phyloP scores from a whole-genome alignment of 768 basidiomycete species.

The Rhodotorula toruloides region DNA sequence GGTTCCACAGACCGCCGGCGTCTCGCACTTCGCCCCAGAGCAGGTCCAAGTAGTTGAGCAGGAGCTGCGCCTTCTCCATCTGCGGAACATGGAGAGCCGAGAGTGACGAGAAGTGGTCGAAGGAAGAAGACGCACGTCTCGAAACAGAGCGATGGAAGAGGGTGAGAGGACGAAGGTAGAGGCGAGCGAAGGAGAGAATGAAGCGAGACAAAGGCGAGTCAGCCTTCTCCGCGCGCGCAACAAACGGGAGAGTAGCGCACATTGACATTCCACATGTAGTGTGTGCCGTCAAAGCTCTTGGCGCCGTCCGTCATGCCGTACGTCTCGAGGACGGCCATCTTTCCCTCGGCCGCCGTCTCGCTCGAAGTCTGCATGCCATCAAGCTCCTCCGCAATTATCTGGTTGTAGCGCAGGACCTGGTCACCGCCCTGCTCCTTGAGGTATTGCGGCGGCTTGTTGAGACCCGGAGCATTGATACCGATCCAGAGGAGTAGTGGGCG shows the following conservation, averaged over 20 bases:
- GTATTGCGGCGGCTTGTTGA: too few relatives aligned
- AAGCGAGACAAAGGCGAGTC: neutral
- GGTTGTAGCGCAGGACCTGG: neutral
- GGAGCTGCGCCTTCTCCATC: slow-evolving; percentile 16
- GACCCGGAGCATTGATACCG: too few relatives aligned
- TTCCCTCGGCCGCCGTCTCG: neutral
- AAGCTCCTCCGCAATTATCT: neutral
- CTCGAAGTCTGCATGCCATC: neutral
- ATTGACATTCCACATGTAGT: neutral
- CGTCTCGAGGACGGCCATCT: slow-evolving; percentile 3
- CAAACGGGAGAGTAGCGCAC: neutral
- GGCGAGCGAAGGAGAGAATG: too few relatives aligned
- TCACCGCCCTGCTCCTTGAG: too few relatives aligned
- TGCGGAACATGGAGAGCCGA: too few relatives aligned
- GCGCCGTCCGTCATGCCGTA: slow-evolving; percentile 6
- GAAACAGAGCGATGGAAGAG: too few relatives aligned
- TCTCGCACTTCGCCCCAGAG: slow-evolving; percentile 9
- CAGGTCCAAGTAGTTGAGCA: slow-evolving; percentile 15
- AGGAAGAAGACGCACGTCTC: too few relatives aligned
- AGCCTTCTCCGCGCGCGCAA: too few relatives aligned
- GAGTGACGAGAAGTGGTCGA: too few relatives aligned
- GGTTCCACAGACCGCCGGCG: too few relatives aligned
- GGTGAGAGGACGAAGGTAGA: too few relatives aligned
- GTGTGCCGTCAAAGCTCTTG: neutral
- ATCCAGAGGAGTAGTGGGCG: too few relatives aligned